Evolutionary conservation across 2,329 filamentous ascomycete genomes (phyloP), one percentile per base, ranked within the genome.

Genomic region (Stylonectria norvegica): DNA sequence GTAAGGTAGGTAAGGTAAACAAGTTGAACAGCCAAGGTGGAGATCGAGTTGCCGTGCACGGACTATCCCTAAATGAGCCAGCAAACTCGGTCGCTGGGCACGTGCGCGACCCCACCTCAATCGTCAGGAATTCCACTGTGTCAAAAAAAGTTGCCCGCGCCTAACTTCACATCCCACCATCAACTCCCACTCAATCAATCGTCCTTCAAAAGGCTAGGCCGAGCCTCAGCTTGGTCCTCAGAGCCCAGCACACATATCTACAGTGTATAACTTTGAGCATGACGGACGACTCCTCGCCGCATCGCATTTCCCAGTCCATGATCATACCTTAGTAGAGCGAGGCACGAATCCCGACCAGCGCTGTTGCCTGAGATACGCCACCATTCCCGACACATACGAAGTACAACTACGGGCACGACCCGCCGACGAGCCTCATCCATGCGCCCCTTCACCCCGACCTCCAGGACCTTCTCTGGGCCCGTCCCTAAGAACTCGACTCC

Each of bases 401-500:
- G 38, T 20, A 45, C 48, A 35, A 45, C 29, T 17, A 29, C 40
- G n/a, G 32, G 28, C 36, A 33, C 27, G 20, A 28, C 35, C 35
- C 27, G 19, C 19, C 28, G 38, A 42, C 45, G 39, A 44, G n/a
- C 25, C 27, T 41, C 33, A 48, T 44, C 38, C 40, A 57, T 57
- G 53, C 44, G 53, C 45, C 53, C 55, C 17, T 56, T 67, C 42
- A 65, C 63, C 11, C 59, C 68, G 12, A 50, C 58, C 19, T 48
- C 62, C 44, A 61, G 61, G 56, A 54, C 53, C 38, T 36, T 64
- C 32, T 53, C 64, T 48, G 59, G 65, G 40, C 55, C 63, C 33
- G 46, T 56, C 18, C 50, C 60, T 22, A 61, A 58, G 40, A 59
- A 42, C 41, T 58, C 63, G 28, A 68, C 70, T 20, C 70, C 72